Percentiles rank a stretch among this genome's conserved stretches.
Conservation (phyloP, 805 yeast species). For the Metahyphopichia silvanorum region DNA sequence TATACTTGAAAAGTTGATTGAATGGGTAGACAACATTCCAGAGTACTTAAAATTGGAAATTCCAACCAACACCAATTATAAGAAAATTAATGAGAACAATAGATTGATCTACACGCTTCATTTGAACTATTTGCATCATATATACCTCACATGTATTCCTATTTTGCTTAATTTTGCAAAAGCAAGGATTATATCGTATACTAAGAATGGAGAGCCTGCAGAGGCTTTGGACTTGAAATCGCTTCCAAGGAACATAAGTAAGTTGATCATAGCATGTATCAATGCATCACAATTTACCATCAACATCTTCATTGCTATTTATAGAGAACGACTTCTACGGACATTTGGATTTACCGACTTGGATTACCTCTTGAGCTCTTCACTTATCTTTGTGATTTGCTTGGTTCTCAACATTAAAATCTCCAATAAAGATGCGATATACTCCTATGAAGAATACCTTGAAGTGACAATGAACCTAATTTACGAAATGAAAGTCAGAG, state of each 20-base stretch:
- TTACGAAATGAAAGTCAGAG: conserved; percentile 15
- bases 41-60: conserved; percentile 12
- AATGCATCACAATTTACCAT: conserved; percentile 20
- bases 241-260: conserved; percentile 18
- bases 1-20: conserved; percentile 9
- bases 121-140: conserved; percentile 26
- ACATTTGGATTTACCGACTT: conserved; percentile 25
- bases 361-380: conserved; percentile 19
- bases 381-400: conserved; percentile 19
- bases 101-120: conserved; percentile 22
- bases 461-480: conserved; percentile 14
- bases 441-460: conserved; percentile 14
- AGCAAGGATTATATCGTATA: conserved; percentile 11
- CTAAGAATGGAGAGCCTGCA: not conserved
- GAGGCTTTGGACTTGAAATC: conserved; percentile 4
- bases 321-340: conserved; percentile 14
- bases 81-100: conserved; percentile 7
- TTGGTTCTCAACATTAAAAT: conserved; percentile 11
- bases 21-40: conserved; percentile 21
- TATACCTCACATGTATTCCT: conserved; percentile 23
- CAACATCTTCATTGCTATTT: conserved; percentile 19
- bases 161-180: conserved; percentile 19
- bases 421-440: conserved; percentile 3
- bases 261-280: conserved; percentile 12
- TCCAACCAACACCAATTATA: conserved; percentile 6